phyloP scores from a whole-genome alignment of 2,329 filamentous ascomycete genomes.

The Talaromyces sp. region DNA sequence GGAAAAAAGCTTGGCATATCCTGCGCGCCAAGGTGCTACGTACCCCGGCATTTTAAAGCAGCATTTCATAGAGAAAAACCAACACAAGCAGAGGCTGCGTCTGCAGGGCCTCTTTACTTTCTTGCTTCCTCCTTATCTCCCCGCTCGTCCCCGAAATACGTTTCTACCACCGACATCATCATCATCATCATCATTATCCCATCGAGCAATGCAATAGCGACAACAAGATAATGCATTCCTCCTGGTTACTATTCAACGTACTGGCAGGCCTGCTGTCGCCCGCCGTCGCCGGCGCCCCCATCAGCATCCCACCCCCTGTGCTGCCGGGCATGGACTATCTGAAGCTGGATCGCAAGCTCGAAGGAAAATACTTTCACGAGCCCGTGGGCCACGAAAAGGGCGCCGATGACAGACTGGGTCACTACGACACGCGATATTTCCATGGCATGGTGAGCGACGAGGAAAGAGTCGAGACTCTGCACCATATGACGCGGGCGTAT shows the following conservation, averaged over 20 bases:
- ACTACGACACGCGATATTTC: conserved; percentile 72
- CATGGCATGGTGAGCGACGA: conserved; percentile 57
- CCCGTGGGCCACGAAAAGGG: conserved; percentile 39
- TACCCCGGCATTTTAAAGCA: neutral
- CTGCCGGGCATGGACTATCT: conserved; percentile 6
- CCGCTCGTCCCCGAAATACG: neutral
- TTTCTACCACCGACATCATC: neutral
- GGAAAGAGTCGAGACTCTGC: conserved; percentile 59
- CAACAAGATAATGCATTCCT: neutral
- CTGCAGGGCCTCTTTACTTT: neutral
- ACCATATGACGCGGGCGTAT: conserved; percentile 68
- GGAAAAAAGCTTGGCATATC: neutral
- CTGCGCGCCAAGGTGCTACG: neutral
- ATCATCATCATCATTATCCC: neutral
- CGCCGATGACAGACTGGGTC: conserved; percentile 53
- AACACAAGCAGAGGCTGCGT: neutral
- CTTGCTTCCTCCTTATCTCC: neutral
- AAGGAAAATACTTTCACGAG: conserved; percentile 61
- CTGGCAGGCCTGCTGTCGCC: neutral
- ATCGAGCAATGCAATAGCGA: neutral
- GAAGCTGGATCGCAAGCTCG: conserved; percentile 12
- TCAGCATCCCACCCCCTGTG: neutral
- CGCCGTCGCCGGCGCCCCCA: conserved; percentile 1
- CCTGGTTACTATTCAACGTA: neutral
- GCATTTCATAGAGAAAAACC: too few species aligned